A percentile compares a stretch with the other conserved stretches of the same genome.
Evolutionary conservation across 768 basidiomycete genomes (phyloP).

Genomic region (Solioccasus polychromus): DNA sequence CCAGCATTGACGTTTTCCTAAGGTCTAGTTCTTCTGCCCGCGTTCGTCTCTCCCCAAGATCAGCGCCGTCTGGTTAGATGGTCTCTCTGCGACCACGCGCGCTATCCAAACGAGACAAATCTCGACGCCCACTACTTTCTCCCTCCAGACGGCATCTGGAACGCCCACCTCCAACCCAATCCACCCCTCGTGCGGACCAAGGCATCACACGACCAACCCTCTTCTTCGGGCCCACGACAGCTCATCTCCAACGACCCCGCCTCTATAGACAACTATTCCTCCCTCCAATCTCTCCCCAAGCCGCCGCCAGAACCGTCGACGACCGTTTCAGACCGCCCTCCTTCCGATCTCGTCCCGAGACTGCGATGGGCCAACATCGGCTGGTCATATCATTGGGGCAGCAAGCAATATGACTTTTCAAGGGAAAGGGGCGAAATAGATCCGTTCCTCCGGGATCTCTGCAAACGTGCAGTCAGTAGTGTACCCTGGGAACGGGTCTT

Average conservation of each 20-base stretch:
- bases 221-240: conserved; percentile 52
- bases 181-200: conserved; percentile 40
- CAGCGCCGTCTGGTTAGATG: conserved; percentile 72
- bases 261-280: conserved; percentile 49
- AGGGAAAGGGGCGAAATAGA: conserved; percentile 65
- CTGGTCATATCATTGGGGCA: conserved; percentile 96
- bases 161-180: conserved; percentile 42
- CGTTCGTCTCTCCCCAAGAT: conserved; percentile 55
- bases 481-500: conserved; percentile 76
- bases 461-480: conserved; percentile 54
- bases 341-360: conserved; percentile 64
- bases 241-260: conserved; percentile 75
- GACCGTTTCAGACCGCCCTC: conserved; percentile 46
- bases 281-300: conserved; percentile 55
- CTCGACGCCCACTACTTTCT: conserved; percentile 84
- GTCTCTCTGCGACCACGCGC: conserved; percentile 74
- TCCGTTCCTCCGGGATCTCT: conserved; percentile 51
- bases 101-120: conserved; percentile 82
- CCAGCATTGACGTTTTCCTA: too few relatives aligned
- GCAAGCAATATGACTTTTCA: conserved; percentile 90
- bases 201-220: conserved; percentile 21
- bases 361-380: conserved; percentile 96
- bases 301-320: conserved; percentile 63
- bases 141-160: conserved; percentile 79
- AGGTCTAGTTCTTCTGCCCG: conserved; percentile 87